phyloP scores from a whole-genome alignment of 306 rosid genomes.

The Luffa aegyptiaca region DNA sequence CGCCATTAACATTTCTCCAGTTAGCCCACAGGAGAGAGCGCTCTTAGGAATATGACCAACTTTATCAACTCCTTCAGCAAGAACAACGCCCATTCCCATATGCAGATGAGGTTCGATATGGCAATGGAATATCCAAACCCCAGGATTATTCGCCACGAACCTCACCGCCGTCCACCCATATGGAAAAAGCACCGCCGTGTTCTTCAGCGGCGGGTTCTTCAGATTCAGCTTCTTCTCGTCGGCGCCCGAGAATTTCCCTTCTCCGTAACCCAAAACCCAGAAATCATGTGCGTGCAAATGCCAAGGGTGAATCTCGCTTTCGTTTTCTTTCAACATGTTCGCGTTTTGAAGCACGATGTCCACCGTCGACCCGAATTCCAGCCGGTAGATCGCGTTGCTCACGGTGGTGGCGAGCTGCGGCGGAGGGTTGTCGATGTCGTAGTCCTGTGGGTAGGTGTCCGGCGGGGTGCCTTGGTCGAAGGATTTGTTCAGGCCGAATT shows the following conservation, averaged over 20 bases:
- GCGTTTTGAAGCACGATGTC: conserved; percentile 71
- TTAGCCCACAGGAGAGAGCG: conserved; percentile 51
- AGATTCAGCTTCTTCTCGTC: conserved; percentile 41
- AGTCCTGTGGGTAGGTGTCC: conserved; percentile 18
- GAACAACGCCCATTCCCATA: conserved; percentile 81
- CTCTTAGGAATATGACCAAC: conserved; percentile 22
- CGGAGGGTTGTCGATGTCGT: conserved; percentile 36
- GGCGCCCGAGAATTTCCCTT: conserved; percentile 34
- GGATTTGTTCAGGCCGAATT: conserved; percentile 15
- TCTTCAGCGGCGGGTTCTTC: conserved; percentile 55
- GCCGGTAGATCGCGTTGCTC: conserved; percentile 41
- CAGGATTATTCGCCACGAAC: conserved; percentile 68
- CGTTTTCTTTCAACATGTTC: conserved; percentile 20
- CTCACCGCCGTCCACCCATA: conserved; percentile 74
- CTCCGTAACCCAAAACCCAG: conserved; percentile 80
- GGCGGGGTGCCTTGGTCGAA: conserved; percentile 32
- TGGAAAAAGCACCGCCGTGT: conserved; percentile 52
- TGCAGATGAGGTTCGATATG: conserved; percentile 83
- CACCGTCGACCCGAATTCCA: conserved; percentile 20
- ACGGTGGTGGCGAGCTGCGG: conserved; percentile 20
- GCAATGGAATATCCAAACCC: conserved; percentile 84
- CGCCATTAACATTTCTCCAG: not conserved
- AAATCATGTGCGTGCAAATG: conserved; percentile 83
- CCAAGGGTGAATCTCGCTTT: conserved; percentile 80
- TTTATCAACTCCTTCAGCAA: conserved; percentile 41